Evolutionary conservation across 768 basidiomycete genomes (phyloP), one percentile per base, ranked within the genome.

Genomic region (Clitopilus passeckerianus): DNA sequence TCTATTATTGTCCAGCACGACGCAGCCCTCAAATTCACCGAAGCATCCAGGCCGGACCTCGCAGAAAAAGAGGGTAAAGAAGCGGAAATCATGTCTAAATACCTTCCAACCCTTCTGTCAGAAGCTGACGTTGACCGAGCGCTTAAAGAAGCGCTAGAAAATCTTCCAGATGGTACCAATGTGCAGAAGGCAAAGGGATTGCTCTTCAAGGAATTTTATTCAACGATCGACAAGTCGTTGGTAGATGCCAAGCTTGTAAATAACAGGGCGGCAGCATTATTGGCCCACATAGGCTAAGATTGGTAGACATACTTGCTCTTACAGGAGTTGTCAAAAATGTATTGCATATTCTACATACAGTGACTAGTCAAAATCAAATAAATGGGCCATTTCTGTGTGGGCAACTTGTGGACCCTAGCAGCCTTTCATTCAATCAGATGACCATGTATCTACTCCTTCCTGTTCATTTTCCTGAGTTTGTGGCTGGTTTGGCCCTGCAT

Each of bases 121-220:
- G 78, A 76, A 60, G 70, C 70, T 15, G 82, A 85, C 43, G 76
- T 90, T 63, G 85, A 89, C 65, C 64, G 59, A 27, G 65, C 77
- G n/a, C 75, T 91, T 57, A 64, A 64, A 52, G 74, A 76, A 15
- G 73, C 80, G 20, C 67, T 85, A 41, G 63, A 70, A 1, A 68
- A 56, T 57, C 68, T 72, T 16, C 68, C 71, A 6, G 59, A 65
- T 20, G 68, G 16, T 5, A 54, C 60, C 37, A 65, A 75, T 54
- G 67, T 57, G 5, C 71, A 70, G 35, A 72, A 73, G 59, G 75
- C 75, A 44, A 71, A 80, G 9, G 86, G 86, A 34, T 65, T 70
- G 46, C 71, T 90, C 60, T 79, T 87, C 70, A 88, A 86, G 69
- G 71, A 73, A 10, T 90, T 91, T 67, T 90, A 87, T 68, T 68